Evolutionary conservation across 1,284 basidiomycete species (phyloP), one percentile per base, ranked within the genome.

Genomic region (Malassezia equina): DNA sequence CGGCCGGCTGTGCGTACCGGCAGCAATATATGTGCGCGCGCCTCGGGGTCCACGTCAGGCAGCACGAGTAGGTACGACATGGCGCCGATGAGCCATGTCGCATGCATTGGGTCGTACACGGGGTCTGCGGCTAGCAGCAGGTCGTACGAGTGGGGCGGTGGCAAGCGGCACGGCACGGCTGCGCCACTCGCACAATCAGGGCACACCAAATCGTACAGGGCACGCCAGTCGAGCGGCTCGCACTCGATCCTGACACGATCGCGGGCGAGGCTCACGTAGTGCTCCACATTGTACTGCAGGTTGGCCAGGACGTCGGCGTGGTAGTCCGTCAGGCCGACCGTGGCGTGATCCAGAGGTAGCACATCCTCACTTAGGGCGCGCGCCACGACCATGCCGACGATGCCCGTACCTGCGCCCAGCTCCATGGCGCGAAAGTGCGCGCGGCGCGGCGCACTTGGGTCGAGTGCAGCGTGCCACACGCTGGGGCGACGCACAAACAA

Each of bases 321-420:
- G 24, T 57, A 57, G 44, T 57, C 55, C 15, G 55, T 57, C 7
- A 57, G 40, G 34, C 32, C 25, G 23, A 57, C 55, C 9, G 25
- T 31, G n/a, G 49, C 29, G 17, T 31, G 27, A 12, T 34, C 25
- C 7, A 24, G 6, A 7, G 19, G 33, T 7, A n/a, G 19, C 19
- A n/a, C 34, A n/a, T 23, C 9, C n/a, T 19, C 23, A 5, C 31
- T 15, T 2, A 55, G 40, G 1, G 47, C 25, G 12, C 34, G 27
- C n/a, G 44, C 49, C 7, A 45, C 44, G 33, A 52, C 50, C 49
- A 57, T 57, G 2, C 55, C 55, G 13, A 57, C 55, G 12, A 57
- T 52, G 32, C 55, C 55, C 12, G 55, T 57, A 2, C 55, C 55
- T 13, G 55, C 55, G 7, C 55, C 55, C 13, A 57, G 50, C 32